A percentile compares a stretch with the other conserved stretches of the same genome.
Evolutionary conservation across 2,329 filamentous ascomycete genomes (phyloP).

Genomic region (Cercospora beticola): DNA sequence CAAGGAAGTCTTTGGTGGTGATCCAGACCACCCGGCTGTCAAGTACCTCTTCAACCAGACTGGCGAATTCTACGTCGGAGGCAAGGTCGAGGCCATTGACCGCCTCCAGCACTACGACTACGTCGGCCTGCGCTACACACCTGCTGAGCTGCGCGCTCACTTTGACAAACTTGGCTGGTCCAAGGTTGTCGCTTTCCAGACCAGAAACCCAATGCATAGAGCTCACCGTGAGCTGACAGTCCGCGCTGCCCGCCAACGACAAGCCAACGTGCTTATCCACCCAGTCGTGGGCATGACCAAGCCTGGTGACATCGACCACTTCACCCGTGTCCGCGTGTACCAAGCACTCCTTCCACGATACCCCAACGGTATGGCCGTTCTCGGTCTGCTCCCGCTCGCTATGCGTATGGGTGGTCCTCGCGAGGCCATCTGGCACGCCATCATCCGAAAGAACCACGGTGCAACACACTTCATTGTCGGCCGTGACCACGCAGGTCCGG

Average conservation of each 20-base stretch:
- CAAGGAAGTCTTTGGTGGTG: conserved; percentile 88
- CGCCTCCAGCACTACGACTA: conserved; percentile 98
- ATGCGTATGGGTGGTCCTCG: conserved; percentile 99
- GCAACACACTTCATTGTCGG: conserved; percentile 99
- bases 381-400: conserved; percentile 89
- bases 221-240: conserved; percentile 97
- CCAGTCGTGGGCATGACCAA: conserved; percentile 98
- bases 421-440: conserved; percentile 99
- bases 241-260: conserved; percentile 88
- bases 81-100: conserved; percentile 93
- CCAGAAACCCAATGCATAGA: conserved; percentile 97
- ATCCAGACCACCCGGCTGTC: conserved; percentile 84
- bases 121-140: conserved; percentile 91
- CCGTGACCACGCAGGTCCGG: conserved; percentile 94
- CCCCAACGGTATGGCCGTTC: conserved; percentile 97
- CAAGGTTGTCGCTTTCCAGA: conserved; percentile 98
- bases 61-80: conserved; percentile 88
- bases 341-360: conserved; percentile 94
- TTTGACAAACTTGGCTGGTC: conserved; percentile 99
- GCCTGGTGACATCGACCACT: conserved; percentile 99
- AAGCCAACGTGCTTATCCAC: conserved; percentile 98
- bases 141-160: conserved; percentile 89
- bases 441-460: conserved; percentile 99
- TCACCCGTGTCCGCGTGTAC: conserved; percentile 98
- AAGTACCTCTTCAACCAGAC: conserved; percentile 81